phyloP scores from a whole-genome alignment of 139 green algal species.

The Tetraselmis chui region DNA sequence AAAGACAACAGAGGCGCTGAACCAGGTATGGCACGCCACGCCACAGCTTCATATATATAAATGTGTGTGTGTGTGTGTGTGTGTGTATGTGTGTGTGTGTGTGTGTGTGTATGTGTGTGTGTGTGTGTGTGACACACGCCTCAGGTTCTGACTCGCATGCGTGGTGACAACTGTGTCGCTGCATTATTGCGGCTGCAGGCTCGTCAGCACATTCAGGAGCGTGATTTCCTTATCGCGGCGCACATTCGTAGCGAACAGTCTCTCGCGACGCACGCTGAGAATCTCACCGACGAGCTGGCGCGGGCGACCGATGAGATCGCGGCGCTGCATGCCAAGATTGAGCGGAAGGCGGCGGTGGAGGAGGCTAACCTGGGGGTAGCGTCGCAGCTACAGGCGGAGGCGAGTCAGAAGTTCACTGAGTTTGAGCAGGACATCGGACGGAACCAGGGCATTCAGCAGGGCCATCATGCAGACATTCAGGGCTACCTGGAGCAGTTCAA shows the following conservation, averaged over 20 bases:
- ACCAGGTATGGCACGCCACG: neutral
- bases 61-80: too few relatives aligned
- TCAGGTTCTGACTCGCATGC: too few relatives aligned
- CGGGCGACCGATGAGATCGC: conserved; percentile 9
- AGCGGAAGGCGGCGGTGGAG: conserved; percentile 2
- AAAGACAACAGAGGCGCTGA: neutral
- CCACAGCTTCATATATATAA: too few relatives aligned
- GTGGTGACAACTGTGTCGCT: too few relatives aligned
- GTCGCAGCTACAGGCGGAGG: neutral
- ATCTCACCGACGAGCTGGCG: conserved; percentile 34
- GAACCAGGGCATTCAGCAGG: neutral
- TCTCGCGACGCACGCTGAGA: conserved; percentile 39
- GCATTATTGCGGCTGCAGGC: neutral
- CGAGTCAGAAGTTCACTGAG: neutral
- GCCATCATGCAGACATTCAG: neutral
- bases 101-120: too few relatives aligned
- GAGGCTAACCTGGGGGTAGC: neutral
- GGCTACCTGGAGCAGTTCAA: neutral
- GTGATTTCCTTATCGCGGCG: conserved; percentile 48
- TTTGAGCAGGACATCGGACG: conserved; percentile 3
- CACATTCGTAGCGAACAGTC: conserved; percentile 50
- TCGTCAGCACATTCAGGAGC: conserved; percentile 35
- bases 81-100: too few relatives aligned
- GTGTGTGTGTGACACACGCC: too few relatives aligned
- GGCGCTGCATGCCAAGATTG: conserved; percentile 6